Percentiles rank a stretch among this genome's conserved stretches.
phyloP scores from a whole-genome alignment of 129 eudicot species.

The Artemisia tridentata region DNA sequence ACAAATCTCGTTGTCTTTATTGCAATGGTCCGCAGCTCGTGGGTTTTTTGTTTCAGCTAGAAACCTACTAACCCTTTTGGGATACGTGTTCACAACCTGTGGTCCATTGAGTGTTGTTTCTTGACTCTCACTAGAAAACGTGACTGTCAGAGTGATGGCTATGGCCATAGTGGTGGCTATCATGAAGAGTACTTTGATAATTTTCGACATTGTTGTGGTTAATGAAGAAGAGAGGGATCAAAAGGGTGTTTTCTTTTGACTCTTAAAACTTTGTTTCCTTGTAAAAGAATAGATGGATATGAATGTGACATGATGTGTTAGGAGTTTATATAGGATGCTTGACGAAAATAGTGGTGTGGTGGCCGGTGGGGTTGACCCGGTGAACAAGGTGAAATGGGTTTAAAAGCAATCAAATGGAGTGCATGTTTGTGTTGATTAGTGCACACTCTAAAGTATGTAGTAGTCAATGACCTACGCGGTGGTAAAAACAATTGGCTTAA shows the following conservation, averaged over 20 bases:
- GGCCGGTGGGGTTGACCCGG: slow-evolving; percentile 19
- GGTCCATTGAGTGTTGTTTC: neutral
- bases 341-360: neutral
- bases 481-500: neutral
- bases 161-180: slow-evolving; percentile 37
- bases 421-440: slow-evolving; percentile 27
- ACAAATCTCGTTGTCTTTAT: slow-evolving; percentile 55
- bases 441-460: neutral
- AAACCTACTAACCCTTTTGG: slow-evolving; percentile 54
- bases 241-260: neutral
- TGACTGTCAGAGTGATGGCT: slow-evolving; percentile 38
- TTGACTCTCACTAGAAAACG: neutral
- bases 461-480: slow-evolving; percentile 23
- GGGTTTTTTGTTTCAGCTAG: slow-evolving; percentile 46
- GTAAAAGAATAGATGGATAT: slow-evolving; percentile 3
- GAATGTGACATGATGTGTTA: neutral
- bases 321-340: neutral
- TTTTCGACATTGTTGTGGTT: slow-evolving; percentile 25
- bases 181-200: slow-evolving; percentile 32
- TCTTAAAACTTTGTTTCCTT: neutral
- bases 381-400: slow-evolving; percentile 6
- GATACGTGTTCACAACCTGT: slow-evolving; percentile 5
- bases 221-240: neutral
- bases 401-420: neutral
- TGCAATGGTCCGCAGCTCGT: slow-evolving; percentile 57